Conservation (phyloP, 2,329 filamentous ascomycete genomes). For the Neonectria hederae region DNA sequence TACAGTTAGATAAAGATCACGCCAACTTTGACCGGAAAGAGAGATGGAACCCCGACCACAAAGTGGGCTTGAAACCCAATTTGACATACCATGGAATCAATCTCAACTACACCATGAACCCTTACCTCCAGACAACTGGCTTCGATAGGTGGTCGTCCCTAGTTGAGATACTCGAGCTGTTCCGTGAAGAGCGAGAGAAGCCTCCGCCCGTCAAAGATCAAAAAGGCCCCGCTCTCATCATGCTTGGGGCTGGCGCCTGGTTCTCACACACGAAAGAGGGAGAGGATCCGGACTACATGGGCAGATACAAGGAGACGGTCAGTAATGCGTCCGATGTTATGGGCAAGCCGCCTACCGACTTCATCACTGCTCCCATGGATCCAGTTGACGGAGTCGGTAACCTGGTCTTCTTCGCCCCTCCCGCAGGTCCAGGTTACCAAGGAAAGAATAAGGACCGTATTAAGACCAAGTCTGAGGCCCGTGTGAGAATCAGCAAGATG, state of each 20-base stretch:
- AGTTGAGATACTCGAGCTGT: conserved; percentile 37
- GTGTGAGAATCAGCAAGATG: conserved; percentile 28
- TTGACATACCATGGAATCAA: conserved; percentile 6
- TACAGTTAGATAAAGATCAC: conserved; percentile 7
- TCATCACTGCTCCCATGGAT: conserved; percentile 35
- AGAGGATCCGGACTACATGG: background rate
- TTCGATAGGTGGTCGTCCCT: conserved; percentile 33
- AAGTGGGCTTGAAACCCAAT: background rate
- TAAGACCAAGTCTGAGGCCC: background rate
- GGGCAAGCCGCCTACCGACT: conserved; percentile 22
- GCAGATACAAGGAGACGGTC: conserved; percentile 21
- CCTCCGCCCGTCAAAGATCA: conserved; percentile 32
- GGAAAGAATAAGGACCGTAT: conserved; percentile 9
- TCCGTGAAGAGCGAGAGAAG: conserved; percentile 32
- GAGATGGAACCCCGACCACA: background rate
- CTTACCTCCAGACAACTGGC: conserved; percentile 4
- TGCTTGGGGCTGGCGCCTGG: conserved; percentile 39
- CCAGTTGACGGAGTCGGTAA: conserved; percentile 39
- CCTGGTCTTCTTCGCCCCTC: conserved; percentile 42
- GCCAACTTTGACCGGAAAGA: background rate
- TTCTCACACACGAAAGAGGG: conserved; percentile 22
- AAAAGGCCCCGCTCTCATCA: conserved; percentile 34
- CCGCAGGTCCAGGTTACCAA: conserved; percentile 33
- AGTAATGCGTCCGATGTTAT: conserved; percentile 33
- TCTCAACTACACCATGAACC: conserved; percentile 7